Conservation (phyloP, 2,329 filamentous ascomycete genomes). For the Macrophomina tecta region DNA sequence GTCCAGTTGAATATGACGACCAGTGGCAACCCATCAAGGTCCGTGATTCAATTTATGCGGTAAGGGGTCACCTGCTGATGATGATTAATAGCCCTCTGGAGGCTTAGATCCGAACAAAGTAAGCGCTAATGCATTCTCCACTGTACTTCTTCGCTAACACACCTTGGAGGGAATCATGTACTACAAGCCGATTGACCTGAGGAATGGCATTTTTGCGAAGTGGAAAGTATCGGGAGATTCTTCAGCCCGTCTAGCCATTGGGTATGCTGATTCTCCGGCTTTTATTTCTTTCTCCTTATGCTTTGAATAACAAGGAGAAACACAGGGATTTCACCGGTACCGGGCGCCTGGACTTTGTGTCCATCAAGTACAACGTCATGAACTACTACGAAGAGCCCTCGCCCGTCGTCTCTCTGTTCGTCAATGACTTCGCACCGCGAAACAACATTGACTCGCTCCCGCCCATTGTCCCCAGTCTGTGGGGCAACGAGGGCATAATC, state of each 20-base stretch:
- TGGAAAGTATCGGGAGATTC: slow-evolving; percentile 33
- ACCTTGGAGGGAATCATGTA: slow-evolving; percentile 31
- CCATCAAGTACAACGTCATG: slow-evolving; percentile 33
- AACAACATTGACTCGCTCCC: background rate
- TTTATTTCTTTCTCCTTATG: background rate
- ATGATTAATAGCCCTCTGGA: background rate
- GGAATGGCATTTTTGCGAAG: slow-evolving; percentile 33
- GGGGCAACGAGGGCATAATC: slow-evolving; percentile 3
- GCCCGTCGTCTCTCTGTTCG: slow-evolving; percentile 31
- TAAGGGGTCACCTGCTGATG: background rate
- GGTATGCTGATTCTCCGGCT: background rate
- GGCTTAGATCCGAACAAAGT: background rate
- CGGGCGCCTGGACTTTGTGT: slow-evolving; percentile 31
- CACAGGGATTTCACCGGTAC: slow-evolving; percentile 30
- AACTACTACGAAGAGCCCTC: slow-evolving; percentile 31
- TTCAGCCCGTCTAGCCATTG: slow-evolving; percentile 33
- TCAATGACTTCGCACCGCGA: slow-evolving; percentile 27
- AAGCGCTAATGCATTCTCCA: background rate
- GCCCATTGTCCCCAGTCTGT: background rate
- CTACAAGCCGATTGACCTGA: slow-evolving; percentile 34
- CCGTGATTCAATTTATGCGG: background rate
- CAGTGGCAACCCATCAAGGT: slow-evolving; percentile 1
- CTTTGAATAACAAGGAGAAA: background rate
- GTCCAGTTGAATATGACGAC: slow-evolving; percentile 29
- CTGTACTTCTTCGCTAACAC: background rate